Conservation (phyloP, 2,329 filamentous ascomycete genomes). For the Neocucurbitaria cava region DNA sequence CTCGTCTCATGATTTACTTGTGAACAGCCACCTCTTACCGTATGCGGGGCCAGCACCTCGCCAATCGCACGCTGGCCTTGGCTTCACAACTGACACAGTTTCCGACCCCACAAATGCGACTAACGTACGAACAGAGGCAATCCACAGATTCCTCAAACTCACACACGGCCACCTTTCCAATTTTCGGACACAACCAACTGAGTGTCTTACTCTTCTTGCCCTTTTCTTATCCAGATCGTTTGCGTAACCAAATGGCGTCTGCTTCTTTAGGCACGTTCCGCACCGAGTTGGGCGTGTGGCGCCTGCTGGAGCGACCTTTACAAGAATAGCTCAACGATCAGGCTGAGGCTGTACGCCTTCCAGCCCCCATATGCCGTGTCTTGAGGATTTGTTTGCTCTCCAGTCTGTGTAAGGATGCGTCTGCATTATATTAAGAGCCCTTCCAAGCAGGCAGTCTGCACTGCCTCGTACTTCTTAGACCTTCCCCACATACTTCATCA, state of each 20-base stretch:
- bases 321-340: slow-evolving; percentile 15
- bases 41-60: slow-evolving; percentile 7
- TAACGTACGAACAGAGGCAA: neutral
- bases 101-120: neutral
- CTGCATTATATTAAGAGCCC: slow-evolving; percentile 7
- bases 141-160: slow-evolving; percentile 3
- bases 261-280: slow-evolving; percentile 13
- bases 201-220: slow-evolving; percentile 7
- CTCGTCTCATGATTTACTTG: neutral
- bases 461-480: slow-evolving; percentile 6
- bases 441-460: slow-evolving; percentile 5
- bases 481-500: neutral
- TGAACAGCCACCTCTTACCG: slow-evolving; percentile 1
- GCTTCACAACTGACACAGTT: slow-evolving; percentile 4
- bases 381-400: slow-evolving; percentile 13
- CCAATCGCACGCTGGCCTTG: slow-evolving; percentile 11
- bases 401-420: slow-evolving; percentile 7
- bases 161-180: slow-evolving; percentile 1
- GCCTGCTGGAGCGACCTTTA: slow-evolving; percentile 5
- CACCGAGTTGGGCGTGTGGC: slow-evolving; percentile 12
- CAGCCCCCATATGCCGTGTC: slow-evolving; percentile 20
- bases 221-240: slow-evolving; percentile 7
- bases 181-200: slow-evolving; percentile 7
- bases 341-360: slow-evolving; percentile 15
- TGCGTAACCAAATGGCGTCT: slow-evolving; percentile 7